phyloP scores from a whole-genome alignment of 1,139 yeast species.

The Kodamaea sp. region DNA sequence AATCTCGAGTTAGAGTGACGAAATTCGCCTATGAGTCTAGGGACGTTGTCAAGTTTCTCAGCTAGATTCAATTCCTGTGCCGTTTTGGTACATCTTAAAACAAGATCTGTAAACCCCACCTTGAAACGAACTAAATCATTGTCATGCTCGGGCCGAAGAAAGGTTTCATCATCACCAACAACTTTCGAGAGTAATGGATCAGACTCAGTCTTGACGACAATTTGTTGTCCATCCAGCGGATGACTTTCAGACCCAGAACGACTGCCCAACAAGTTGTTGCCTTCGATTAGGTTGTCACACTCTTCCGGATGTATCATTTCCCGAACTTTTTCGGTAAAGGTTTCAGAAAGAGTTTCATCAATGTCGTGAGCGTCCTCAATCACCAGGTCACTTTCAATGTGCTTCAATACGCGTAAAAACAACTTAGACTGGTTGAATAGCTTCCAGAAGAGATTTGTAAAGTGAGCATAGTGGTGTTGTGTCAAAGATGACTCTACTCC shows the following conservation, averaged over 20 bases:
- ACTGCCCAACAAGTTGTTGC: neutral
- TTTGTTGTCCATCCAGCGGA: no score
- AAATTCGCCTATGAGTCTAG: conserved; percentile 51
- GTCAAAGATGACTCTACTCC: conserved; percentile 61
- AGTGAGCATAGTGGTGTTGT: conserved; percentile 79
- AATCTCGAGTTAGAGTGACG: conserved; percentile 35
- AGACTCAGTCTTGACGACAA: no score
- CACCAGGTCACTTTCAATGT: conserved; percentile 2
- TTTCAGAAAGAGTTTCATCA: neutral
- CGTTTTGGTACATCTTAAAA: conserved; percentile 62
- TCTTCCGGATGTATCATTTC: conserved; percentile 1
- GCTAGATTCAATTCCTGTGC: conserved; percentile 52
- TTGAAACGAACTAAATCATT: conserved; percentile 44
- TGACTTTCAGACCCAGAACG: neutral
- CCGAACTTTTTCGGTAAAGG: no score
- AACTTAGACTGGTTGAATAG: conserved; percentile 56
- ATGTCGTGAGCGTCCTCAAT: neutral
- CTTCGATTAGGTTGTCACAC: conserved; percentile 5
- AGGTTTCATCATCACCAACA: conserved; percentile 10
- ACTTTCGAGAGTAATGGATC: conserved; percentile 16
- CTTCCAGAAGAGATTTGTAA: conserved; percentile 70
- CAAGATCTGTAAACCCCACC: conserved; percentile 75
- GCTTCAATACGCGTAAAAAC: conserved; percentile 26
- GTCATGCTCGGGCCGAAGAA: conserved; percentile 42
- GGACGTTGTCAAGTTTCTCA: conserved; percentile 62